These are phyloP conservation scores for Phytopythium boreale DNA, from an alignment of 352 stramenopile species.

Conservation along the genomic window DNA sequence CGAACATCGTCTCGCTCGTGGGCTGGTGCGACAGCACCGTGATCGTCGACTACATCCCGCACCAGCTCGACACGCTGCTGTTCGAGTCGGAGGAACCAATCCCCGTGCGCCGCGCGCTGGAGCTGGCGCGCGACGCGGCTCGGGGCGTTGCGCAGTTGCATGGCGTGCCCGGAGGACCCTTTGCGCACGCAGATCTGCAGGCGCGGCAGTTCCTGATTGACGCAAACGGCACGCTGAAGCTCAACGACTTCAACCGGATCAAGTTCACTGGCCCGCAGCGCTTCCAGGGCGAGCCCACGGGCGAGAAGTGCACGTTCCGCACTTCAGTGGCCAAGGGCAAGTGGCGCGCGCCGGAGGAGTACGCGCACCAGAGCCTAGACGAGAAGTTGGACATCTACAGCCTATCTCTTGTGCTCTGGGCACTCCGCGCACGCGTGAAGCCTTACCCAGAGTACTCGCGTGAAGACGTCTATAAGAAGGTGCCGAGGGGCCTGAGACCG, in stretches of 20 bases:
- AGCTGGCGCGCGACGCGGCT: slow-evolving; percentile 51
- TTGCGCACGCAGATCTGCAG: slow-evolving; percentile 81
- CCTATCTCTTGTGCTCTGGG: slow-evolving; percentile 66
- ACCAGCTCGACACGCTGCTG: slow-evolving; percentile 57
- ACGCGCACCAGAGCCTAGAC: slow-evolving; percentile 34
- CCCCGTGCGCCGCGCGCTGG: slow-evolving; percentile 41
- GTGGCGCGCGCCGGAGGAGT: slow-evolving; percentile 78
- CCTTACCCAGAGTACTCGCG: slow-evolving; percentile 37
- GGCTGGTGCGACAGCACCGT: slow-evolving; percentile 78
- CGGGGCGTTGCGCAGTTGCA: slow-evolving; percentile 67
- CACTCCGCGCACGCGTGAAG: slow-evolving; percentile 45
- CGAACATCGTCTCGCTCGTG: slow-evolving; percentile 68
- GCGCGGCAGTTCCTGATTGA: slow-evolving; percentile 79
- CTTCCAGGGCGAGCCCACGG: slow-evolving; percentile 26
- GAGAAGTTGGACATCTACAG: slow-evolving; percentile 74
- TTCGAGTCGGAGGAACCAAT: slow-evolving; percentile 44
- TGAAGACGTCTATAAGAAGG: slow-evolving; percentile 52
- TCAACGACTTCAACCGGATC: slow-evolving; percentile 85
- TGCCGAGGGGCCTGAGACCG: slow-evolving; percentile 48
- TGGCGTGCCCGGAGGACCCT: slow-evolving; percentile 52
- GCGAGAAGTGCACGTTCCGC: slow-evolving; percentile 54
- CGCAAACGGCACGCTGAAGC: slow-evolving; percentile 37
- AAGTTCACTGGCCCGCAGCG: slow-evolving; percentile 57
- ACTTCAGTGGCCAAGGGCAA: slow-evolving; percentile 74
- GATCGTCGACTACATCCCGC: slow-evolving; percentile 68